phyloP scores from a whole-genome alignment of 306 rosid genomes.

The Castanea sativa region DNA sequence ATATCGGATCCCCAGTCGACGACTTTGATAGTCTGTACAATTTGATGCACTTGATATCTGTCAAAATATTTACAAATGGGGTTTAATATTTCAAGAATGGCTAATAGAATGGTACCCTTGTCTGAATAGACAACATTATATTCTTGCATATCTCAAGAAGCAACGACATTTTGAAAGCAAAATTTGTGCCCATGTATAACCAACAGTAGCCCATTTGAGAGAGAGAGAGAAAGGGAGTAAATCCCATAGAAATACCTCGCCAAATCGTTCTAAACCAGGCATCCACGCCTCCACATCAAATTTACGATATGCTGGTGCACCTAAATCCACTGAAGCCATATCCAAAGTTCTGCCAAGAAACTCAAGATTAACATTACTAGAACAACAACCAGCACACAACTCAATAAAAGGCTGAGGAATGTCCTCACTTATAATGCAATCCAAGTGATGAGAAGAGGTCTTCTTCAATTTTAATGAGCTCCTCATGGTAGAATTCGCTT shows the following conservation, averaged over 20 bases:
- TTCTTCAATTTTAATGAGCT: conserved; percentile 87
- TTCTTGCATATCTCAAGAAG: background rate
- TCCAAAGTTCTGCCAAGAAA: conserved; percentile 74
- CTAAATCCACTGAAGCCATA: conserved; percentile 92
- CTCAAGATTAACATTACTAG: conserved; percentile 11
- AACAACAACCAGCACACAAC: conserved; percentile 14
- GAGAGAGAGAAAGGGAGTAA: conserved; percentile 3
- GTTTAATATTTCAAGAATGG: background rate
- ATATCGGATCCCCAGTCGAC: conserved; percentile 74
- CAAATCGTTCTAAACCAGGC: conserved; percentile 92
- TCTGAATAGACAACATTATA: background rate
- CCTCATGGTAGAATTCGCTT: conserved; percentile 77
- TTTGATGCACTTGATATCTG: conserved; percentile 95
- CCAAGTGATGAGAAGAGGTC: conserved; percentile 77
- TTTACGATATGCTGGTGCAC: conserved; percentile 94
- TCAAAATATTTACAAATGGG: conserved; percentile 11
- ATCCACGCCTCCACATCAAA: conserved; percentile 96
- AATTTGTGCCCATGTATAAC: background rate
- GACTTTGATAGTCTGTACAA: conserved; percentile 90
- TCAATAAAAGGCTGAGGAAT: conserved; percentile 17
- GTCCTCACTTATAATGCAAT: conserved; percentile 72
- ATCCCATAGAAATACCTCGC: conserved; percentile 58
- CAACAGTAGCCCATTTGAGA: background rate
- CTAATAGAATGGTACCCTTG: background rate
- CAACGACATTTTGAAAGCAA: background rate